Evolutionary conservation across 2,329 filamentous ascomycete genomes (phyloP), one percentile per base, ranked within the genome.

Genomic region (Nannizzia gypsea): DNA sequence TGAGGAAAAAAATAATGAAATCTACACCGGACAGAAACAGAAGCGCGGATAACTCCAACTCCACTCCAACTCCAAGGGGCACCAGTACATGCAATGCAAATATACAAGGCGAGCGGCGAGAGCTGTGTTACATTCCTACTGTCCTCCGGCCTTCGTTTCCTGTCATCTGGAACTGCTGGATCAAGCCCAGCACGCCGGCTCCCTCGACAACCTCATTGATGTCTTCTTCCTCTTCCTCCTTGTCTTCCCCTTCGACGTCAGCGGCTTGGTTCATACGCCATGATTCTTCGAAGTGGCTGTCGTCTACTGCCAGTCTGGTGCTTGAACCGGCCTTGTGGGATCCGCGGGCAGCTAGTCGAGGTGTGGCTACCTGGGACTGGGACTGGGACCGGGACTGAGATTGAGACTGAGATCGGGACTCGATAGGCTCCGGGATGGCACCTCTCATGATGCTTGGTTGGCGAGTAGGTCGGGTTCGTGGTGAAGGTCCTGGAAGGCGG

Each of bases 141-240:
- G 71, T 69, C 54, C 68, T 67, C 34, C 73, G 67, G n/a, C 71
- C 71, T 56, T 74, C 72, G 50, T 71, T 70, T 55, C 71, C 72
- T 40, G 81, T 83, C 71, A 82, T 83, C 63, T 84, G 82, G 66
- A 87, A 87, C 67, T 88, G 83, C 68, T 85, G 82, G 60, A 88
- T 76, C 64, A 88, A 70, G 6, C 84, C 84, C 61, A 88, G 70
- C 3, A 87, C 84, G 1, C 84, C 84, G 1, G 77, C 78, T 3
- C 78, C 78, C 0, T 74, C 75, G 28, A 71, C 71, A 31, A 77
- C 69, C 6, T 71, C 74, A 17, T 79, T 75, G 6, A 79, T 76
- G 57, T 77, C 75, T 31, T 78, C 77, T 6, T 72, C 74, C 15
- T 77, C 77, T 3, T 79, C 79, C 2, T 71, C 76, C 22, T 74